These are phyloP conservation scores for Wallacemonas rigidus DNA, from an alignment of 208 protist genomes.

Conservation along the genomic window DNA sequence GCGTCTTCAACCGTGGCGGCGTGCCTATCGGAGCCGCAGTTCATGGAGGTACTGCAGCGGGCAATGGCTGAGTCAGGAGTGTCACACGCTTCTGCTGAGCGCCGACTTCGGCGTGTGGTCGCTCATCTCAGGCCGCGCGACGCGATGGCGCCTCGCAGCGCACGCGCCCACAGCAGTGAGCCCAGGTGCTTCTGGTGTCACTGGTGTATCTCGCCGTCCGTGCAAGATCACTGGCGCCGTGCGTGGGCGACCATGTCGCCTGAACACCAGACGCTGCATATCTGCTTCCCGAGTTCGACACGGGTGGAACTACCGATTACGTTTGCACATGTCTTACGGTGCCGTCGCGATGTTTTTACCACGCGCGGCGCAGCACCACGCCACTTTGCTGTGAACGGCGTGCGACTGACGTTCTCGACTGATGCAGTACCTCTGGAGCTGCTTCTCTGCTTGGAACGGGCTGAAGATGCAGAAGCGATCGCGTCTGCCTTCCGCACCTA, in stretches of 20 bases:
- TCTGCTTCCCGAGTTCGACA: slow-evolving; percentile 31
- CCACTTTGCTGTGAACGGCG: slow-evolving; percentile 43
- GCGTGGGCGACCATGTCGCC: slow-evolving; percentile 43
- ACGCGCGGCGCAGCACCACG: slow-evolving; percentile 27
- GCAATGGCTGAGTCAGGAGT: not conserved
- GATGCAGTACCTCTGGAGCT: slow-evolving; percentile 44
- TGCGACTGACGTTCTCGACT: slow-evolving; percentile 43
- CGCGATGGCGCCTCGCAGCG: not conserved
- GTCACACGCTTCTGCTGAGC: not conserved
- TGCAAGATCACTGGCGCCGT: slow-evolving; percentile 49
- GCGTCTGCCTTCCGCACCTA: slow-evolving; percentile 31
- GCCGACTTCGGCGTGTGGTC: not conserved
- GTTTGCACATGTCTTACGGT: slow-evolving; percentile 25
- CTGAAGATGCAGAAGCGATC: slow-evolving; percentile 34
- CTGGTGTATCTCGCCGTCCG: slow-evolving; percentile 46
- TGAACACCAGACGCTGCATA: slow-evolving; percentile 16
- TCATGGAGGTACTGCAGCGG: not conserved
- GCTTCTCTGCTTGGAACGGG: slow-evolving; percentile 44
- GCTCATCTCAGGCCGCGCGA: not conserved
- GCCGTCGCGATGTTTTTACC: slow-evolving; percentile 16
- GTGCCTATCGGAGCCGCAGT: not conserved
- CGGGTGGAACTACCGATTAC: slow-evolving; percentile 25
- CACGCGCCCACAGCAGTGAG: not conserved
- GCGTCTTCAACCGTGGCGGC: not conserved
- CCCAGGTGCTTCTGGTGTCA: slow-evolving; percentile 63